phyloP scores from a whole-genome alignment of 192 early-diverging fungal species.

The Backusella morwellensis region DNA sequence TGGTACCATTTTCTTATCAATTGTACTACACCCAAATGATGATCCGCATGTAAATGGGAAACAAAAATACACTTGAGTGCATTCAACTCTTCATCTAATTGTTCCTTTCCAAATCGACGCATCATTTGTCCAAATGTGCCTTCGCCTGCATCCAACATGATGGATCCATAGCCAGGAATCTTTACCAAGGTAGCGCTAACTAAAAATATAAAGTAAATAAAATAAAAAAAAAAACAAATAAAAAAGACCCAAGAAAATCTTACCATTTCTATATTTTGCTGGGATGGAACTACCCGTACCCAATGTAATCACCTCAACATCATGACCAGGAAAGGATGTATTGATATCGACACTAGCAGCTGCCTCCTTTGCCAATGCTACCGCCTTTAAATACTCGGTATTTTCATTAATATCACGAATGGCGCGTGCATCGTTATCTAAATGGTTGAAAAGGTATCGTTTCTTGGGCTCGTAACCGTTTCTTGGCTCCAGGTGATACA shows the following conservation, averaged over 20 bases:
- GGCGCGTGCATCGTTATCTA: neutral
- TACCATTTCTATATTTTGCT: constrained; percentile 89
- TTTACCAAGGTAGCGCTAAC: constrained; percentile 82
- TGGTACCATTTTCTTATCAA: constrained; percentile 71
- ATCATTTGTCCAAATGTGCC: constrained; percentile 83
- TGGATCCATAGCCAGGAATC: constrained; percentile 56
- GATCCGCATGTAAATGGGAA: constrained; percentile 97
- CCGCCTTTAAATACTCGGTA: constrained; percentile 39
- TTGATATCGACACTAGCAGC: constrained; percentile 21
- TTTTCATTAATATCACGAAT: constrained; percentile 20
- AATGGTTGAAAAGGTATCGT: constrained; percentile 26
- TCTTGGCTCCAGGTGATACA: constrained; percentile 63
- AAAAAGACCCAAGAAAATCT: neutral
- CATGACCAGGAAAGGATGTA: constrained; percentile 36
- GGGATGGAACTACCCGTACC: constrained; percentile 93
- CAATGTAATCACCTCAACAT: constrained; percentile 62
- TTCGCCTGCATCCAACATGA: constrained; percentile 91
- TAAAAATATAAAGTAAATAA: constrained; percentile 17
- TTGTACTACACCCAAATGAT: constrained; percentile 84
- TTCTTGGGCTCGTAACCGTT: constrained; percentile 47
- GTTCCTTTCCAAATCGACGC: constrained; percentile 64
- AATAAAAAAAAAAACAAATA: neutral
- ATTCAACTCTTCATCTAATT: constrained; percentile 52
- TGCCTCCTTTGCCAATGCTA: constrained; percentile 26
- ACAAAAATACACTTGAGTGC: constrained; percentile 77